phyloP scores from a whole-genome alignment of 305 asterid genomes.

The Solanum aculeatissimum region DNA sequence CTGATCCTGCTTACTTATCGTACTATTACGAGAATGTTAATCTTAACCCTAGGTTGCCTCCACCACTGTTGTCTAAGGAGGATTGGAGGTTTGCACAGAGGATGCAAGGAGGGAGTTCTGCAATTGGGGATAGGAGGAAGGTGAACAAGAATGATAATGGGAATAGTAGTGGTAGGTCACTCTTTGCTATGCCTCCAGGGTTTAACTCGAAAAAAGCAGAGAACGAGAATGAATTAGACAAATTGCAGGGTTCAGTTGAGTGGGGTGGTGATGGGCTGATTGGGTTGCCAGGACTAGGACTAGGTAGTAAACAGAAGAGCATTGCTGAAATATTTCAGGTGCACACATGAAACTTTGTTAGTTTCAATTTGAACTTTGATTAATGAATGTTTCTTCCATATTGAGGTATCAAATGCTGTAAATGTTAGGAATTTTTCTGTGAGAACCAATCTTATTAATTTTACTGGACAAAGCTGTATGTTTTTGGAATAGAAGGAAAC shows the following conservation, averaged over 20 bases:
- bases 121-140: conserved; percentile 25
- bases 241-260: conserved; percentile 14
- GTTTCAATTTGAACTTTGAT: not conserved
- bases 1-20: conserved; percentile 24
- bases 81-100: conserved; percentile 27
- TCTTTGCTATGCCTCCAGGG: conserved; percentile 56
- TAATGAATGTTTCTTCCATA: not conserved
- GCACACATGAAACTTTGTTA: not conserved
- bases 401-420: not conserved
- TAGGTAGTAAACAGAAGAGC: conserved; percentile 52
- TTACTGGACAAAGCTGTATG: not conserved
- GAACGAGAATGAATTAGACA: conserved; percentile 30
- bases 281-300: conserved; percentile 26
- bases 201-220: conserved; percentile 54
- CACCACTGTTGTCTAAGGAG: conserved; percentile 63
- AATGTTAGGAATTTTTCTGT: not conserved
- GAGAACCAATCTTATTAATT: not conserved
- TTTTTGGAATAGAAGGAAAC: not conserved
- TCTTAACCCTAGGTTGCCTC: conserved; percentile 59
- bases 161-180: conserved; percentile 12
- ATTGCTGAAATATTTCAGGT: conserved; percentile 73
- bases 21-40: conserved; percentile 24
- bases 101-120: conserved; percentile 20
- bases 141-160: conserved; percentile 9
- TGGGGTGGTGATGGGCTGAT: conserved; percentile 36